A percentile compares a stretch with the other conserved stretches of the same genome.
These are phyloP conservation scores for Fusarium drepaniforme DNA, from an alignment of 2,329 filamentous ascomycete species.

Conservation along the genomic window DNA sequence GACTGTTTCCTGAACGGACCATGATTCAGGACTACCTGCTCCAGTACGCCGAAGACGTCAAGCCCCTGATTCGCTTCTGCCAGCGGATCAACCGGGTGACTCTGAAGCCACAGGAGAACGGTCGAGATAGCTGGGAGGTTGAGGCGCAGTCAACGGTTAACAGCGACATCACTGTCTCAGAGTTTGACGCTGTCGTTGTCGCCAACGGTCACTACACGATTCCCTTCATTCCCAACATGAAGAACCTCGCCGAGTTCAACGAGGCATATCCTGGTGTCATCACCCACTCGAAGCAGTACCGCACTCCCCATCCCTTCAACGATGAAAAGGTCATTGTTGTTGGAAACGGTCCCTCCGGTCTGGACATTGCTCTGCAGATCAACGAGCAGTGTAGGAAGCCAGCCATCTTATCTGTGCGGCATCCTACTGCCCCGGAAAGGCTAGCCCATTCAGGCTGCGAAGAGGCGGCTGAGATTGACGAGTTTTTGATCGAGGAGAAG, in stretches of 20 bases:
- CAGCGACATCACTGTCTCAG: constrained; percentile 53
- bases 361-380: constrained; percentile 87
- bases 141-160: constrained; percentile 64
- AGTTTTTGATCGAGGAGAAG: constrained; percentile 64
- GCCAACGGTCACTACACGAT: constrained; percentile 82
- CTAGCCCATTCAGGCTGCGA: constrained; percentile 60
- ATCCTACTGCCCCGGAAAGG: constrained; percentile 59
- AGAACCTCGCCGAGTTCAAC: constrained; percentile 71
- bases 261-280: constrained; percentile 69
- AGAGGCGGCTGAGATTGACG: constrained; percentile 70
- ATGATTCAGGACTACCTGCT: constrained; percentile 81
- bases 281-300: constrained; percentile 84
- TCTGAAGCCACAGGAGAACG: constrained; percentile 39
- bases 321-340: constrained; percentile 84
- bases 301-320: constrained; percentile 71
- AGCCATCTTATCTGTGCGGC: constrained; percentile 74
- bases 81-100: constrained; percentile 75
- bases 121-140: constrained; percentile 71
- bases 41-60: constrained; percentile 76
- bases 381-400: constrained; percentile 68
- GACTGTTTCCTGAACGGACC: constrained; percentile 80
- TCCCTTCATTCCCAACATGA: constrained; percentile 74
- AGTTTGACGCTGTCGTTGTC: constrained; percentile 81
- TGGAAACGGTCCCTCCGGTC: constrained; percentile 85
- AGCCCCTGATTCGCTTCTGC: constrained; percentile 75